Percentiles rank a stretch among this genome's conserved stretches.
Conservation (phyloP, 257 asterid species). For the Lavandula angustifolia region DNA sequence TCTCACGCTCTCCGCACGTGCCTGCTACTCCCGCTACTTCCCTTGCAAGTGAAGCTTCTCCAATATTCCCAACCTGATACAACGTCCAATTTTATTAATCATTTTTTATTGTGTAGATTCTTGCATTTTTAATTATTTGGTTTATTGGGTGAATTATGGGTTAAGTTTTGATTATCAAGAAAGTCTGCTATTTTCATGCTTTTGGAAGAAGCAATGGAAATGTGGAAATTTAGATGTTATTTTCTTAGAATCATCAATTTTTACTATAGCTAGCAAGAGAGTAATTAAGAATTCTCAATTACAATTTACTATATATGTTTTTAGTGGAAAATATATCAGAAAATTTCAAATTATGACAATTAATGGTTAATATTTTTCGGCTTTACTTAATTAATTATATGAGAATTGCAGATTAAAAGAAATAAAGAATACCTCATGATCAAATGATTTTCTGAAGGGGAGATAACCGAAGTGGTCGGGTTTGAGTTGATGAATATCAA, state of each 20-base stretch:
- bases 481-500: slow-evolving; percentile 72
- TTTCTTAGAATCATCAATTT: slow-evolving; percentile 22
- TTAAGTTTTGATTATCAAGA: slow-evolving; percentile 39
- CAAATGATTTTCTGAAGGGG: slow-evolving; percentile 71
- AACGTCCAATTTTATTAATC: background rate
- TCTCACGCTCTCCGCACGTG: slow-evolving; percentile 65
- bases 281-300: no score
- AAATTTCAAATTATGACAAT: no score
- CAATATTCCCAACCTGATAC: slow-evolving; percentile 55
- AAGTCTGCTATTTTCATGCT: slow-evolving; percentile 53
- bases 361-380: no score
- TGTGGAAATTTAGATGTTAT: slow-evolving; percentile 42
- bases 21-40: slow-evolving; percentile 42
- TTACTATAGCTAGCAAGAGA: background rate
- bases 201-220: slow-evolving; percentile 44
- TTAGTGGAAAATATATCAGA: no score
- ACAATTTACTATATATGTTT: no score
- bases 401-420: no score
- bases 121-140: background rate
- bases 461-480: slow-evolving; percentile 70
- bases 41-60: slow-evolving; percentile 65
- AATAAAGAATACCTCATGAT: slow-evolving; percentile 53
- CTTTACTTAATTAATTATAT: no score
- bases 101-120: background rate
- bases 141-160: slow-evolving; percentile 39